Evolutionary conservation across 2,329 filamentous ascomycete species (phyloP).

Genomic region (Talaromyces sp.): DNA sequence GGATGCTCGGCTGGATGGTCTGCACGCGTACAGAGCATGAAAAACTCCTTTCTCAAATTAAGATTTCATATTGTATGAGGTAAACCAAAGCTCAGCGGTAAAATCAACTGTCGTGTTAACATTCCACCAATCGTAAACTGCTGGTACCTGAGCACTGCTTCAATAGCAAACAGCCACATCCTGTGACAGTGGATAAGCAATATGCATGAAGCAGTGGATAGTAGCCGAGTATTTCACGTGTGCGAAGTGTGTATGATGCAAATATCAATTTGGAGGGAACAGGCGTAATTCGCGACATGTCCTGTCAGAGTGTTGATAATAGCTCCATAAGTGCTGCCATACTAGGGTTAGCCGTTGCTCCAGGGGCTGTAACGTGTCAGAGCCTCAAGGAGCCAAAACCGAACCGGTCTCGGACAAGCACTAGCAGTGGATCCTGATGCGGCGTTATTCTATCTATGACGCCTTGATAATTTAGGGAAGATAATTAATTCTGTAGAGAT

Average conservation of each 20-base stretch:
- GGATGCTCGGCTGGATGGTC: background rate
- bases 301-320: slow-evolving; percentile 1
- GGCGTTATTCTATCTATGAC: background rate
- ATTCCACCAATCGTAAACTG: background rate
- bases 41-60: background rate
- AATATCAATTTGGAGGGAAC: too few species aligned
- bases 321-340: background rate
- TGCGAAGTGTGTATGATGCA: background rate
- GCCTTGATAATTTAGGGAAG: too few species aligned
- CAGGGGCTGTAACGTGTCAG: slow-evolving; percentile 8
- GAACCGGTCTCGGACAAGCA: background rate
- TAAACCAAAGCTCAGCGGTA: background rate
- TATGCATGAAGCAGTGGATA: background rate
- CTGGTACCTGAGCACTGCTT: background rate
- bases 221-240: background rate
- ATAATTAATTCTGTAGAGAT: background rate
- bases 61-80: background rate
- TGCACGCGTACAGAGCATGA: background rate
- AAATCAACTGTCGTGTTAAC: background rate
- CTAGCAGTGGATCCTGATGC: background rate
- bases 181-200: background rate
- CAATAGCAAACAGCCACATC: background rate
- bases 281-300: background rate
- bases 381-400: slow-evolving; percentile 1
- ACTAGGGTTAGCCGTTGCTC: background rate